Evolutionary conservation across 495 filamentous ascomycete species (phyloP).

Genomic region (Rostrohypoxylon terebratum): DNA sequence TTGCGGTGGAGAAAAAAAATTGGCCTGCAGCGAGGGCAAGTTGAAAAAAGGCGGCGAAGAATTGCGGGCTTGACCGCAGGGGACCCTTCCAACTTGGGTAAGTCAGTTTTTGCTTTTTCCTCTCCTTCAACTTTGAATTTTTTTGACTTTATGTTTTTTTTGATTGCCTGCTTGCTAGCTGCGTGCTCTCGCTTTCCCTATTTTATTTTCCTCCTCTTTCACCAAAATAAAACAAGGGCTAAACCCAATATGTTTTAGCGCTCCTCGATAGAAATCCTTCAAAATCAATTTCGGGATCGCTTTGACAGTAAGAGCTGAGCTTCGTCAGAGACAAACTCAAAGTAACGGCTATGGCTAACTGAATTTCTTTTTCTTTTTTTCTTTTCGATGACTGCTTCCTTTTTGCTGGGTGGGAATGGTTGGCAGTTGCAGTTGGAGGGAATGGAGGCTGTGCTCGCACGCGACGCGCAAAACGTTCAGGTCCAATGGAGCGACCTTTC

Average conservation of each 20-base stretch:
- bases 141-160: conserved; percentile 30
- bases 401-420: not conserved
- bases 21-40: conserved; percentile 41
- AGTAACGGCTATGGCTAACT: conserved; percentile 12
- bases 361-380: conserved; percentile 2
- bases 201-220: conserved; percentile 24
- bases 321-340: conserved; percentile 25
- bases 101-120: conserved; percentile 43
- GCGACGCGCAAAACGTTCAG: conserved; percentile 40
- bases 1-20: conserved; percentile 46
- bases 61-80: conserved; percentile 47
- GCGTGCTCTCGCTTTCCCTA: no score
- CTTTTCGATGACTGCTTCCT: not conserved
- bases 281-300: conserved; percentile 26
- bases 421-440: not conserved
- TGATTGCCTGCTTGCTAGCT: no score
- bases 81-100: conserved; percentile 43
- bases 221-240: conserved; percentile 33
- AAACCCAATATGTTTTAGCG: conserved; percentile 20
- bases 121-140: conserved; percentile 13
- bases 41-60: conserved; percentile 47
- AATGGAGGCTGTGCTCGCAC: conserved; percentile 40
- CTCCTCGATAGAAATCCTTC: conserved; percentile 30
- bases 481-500: conserved; percentile 37
- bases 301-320: not conserved